These are phyloP conservation scores for Neurospora cerealis DNA, from an alignment of 495 filamentous ascomycete genomes.

Conservation along the genomic window DNA sequence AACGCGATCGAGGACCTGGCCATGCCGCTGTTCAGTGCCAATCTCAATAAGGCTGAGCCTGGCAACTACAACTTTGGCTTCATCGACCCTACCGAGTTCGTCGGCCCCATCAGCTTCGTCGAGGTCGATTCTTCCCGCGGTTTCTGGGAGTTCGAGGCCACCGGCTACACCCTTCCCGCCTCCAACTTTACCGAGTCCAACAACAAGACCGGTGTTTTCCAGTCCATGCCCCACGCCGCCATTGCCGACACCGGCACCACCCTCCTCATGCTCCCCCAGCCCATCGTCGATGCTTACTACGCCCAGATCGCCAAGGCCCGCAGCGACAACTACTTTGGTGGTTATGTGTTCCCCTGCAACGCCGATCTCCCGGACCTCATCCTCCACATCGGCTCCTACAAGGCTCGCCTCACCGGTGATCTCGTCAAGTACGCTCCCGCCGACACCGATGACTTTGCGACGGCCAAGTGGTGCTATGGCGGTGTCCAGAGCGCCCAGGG, in stretches of 20 bases:
- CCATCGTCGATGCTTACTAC: conserved; percentile 60
- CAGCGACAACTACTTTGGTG: conserved; percentile 41
- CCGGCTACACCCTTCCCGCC: conserved; percentile 49
- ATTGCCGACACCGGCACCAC: conserved; percentile 57
- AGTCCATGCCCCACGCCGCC: conserved; percentile 47
- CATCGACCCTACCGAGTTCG: conserved; percentile 40
- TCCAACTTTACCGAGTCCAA: conserved; percentile 14
- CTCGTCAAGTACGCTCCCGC: conserved; percentile 50
- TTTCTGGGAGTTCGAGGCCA: conserved; percentile 63
- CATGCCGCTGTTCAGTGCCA: conserved; percentile 59
- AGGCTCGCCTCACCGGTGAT: conserved; percentile 48
- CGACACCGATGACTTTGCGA: conserved; percentile 24
- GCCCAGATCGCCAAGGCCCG: conserved; percentile 44
- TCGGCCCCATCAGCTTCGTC: conserved; percentile 49
- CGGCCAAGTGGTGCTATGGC: conserved; percentile 49
- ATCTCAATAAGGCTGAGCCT: conserved; percentile 46
- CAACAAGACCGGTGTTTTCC: conserved; percentile 37
- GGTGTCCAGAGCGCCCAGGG: conserved; percentile 54
- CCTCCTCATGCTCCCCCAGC: conserved; percentile 52
- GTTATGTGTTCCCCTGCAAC: conserved; percentile 31
- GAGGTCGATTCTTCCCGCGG: conserved; percentile 51
- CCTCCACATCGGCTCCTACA: conserved; percentile 51
- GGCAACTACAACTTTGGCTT: conserved; percentile 21
- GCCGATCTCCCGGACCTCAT: conserved; percentile 24
- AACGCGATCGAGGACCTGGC: conserved; percentile 53